A percentile compares a stretch with the other conserved stretches of the same genome.
These are phyloP conservation scores for Gymnopilus dilepis DNA, from an alignment of 768 basidiomycete species.

Conservation along the genomic window DNA sequence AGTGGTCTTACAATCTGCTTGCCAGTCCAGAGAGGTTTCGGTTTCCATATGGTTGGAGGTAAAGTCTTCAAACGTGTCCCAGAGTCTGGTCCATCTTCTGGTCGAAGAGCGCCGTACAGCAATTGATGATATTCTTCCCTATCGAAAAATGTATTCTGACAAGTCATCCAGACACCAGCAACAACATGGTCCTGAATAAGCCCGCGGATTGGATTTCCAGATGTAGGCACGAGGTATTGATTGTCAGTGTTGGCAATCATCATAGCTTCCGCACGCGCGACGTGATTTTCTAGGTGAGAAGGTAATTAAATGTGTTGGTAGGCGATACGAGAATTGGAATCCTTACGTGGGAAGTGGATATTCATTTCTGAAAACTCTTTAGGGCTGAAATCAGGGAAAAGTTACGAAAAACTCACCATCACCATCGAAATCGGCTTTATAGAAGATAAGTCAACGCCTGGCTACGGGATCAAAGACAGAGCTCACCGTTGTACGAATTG, in stretches of 20 bases:
- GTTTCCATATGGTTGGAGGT: constrained; percentile 93
- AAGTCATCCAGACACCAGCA: constrained; percentile 99
- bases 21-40: constrained; percentile 92
- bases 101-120: constrained; percentile 90
- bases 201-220: constrained; percentile 96
- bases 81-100: constrained; percentile 74
- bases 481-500: constrained; percentile 94
- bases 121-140: constrained; percentile 97
- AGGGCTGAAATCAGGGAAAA: background rate
- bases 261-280: constrained; percentile 93
- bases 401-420: constrained; percentile 32
- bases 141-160: constrained; percentile 92
- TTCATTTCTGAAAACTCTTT: constrained; percentile 81
- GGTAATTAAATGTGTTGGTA: constrained; percentile 8
- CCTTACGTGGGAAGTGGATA: constrained; percentile 96
- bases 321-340: background rate
- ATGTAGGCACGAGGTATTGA: constrained; percentile 98
- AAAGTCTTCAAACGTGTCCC: constrained; percentile 76
- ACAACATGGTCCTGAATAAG: constrained; percentile 99
- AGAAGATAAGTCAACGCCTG: constrained; percentile 22
- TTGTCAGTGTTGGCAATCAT: constrained; percentile 97
- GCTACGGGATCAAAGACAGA: background rate
- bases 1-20: constrained; percentile 85
- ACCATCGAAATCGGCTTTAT: constrained; percentile 37
- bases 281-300: constrained; percentile 76